Base-by-base conservation (phyloP, 2,329 filamentous ascomycete genomes). In the Dactylonectria macrodidyma region DNA sequence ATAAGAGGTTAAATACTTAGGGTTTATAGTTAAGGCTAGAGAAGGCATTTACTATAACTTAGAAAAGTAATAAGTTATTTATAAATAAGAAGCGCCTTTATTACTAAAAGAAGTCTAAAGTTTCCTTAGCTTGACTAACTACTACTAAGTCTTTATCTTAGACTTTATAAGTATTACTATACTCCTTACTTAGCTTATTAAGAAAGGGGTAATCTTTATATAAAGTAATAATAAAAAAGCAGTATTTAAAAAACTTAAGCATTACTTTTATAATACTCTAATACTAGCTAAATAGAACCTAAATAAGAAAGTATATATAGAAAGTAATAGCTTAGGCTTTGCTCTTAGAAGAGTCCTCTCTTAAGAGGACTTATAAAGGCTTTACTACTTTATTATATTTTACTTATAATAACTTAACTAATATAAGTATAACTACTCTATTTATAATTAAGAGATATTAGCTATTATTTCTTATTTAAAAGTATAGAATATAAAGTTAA, bases 351-450 rank as follows among this genome's bases (percentile, higher is more conserved):
- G 36, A 12, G 36, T 5, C 36, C 36, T 41, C 1, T 41, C 12
- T 2, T 41, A 41, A 41, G 9, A 41, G 36, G 11, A 41, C 11
- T 12, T 41, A 41, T 19, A 2, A 41, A 14, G 36, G 9, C 16
- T 2, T 41, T 16, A 12, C 3, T 16, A 46, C 16, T 19, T 1
- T 19, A 19, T 19, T 19, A 19, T 1, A 19, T 19, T 19, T 19
- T 19, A 19, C 19, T 19, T 57, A 46, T 46, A 57, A n/a, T 8
- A 30, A 44, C 19, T 57, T 46, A 57, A 5, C 5, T 6, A 44
- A 46, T 36, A 19, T 24, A 46, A 57, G 22, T 57, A 57, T 46
- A 57, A 57, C 24, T 57, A 44, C 5, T 19, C 19, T 19, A 19
- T 19, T 19, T 19, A 19, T 19, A 19, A 19, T 1, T 19, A 19